Evolutionary conservation across 805 yeast species (phyloP), one percentile per base, ranked within the genome.

Genomic region (Schwanniomyces yamadae): DNA sequence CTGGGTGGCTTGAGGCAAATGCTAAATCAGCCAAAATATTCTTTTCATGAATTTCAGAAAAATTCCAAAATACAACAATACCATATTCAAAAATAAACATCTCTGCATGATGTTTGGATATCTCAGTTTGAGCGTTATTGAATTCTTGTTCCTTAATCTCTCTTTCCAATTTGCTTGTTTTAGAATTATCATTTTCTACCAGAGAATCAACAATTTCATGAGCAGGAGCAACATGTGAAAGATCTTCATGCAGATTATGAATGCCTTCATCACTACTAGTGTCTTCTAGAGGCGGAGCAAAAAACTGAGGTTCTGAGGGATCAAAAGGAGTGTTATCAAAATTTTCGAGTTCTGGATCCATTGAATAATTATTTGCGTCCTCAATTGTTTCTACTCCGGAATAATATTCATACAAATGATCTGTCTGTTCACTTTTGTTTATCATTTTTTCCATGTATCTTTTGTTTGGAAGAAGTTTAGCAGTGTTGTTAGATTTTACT

Each of bases 11-110:
- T 10, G 63, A 57, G 5, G 87, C 87, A 61, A 84, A 80, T n/a
- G 82, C 84, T 44, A 93, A 69, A 54, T 93, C 99, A 1, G 97
- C 98, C 37, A 93, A 71, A 13, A 93, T 79, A 50, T 91, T 93
- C 64, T 89, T 89, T 52, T 93, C 99, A 54, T 93, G 96, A 6
- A 77, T 70, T 54, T 89, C 96, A 2, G 91, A 80, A 49, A 93
- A 89, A 54, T 93, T 93, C 99, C 99, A 93, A 53, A 93, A 90
- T 14, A 93, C 97, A n/a, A 93, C 88, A 10, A 91, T 95, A 14
- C 99, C 99, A 56, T 93, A 93, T 35, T 79, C 81, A 55, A 91
- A 80, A 10, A 93, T 76, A 52, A 93, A 93, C 70, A 93, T 74
- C 52, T 91, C 98, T 0, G 96, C 91, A 36, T 68, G 71, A 55